Percentiles rank a stretch among this genome's conserved stretches.
These are phyloP conservation scores for Parastagonospora nodorum DNA, from an alignment of 2,329 filamentous ascomycete genomes.

Conservation along the genomic window DNA sequence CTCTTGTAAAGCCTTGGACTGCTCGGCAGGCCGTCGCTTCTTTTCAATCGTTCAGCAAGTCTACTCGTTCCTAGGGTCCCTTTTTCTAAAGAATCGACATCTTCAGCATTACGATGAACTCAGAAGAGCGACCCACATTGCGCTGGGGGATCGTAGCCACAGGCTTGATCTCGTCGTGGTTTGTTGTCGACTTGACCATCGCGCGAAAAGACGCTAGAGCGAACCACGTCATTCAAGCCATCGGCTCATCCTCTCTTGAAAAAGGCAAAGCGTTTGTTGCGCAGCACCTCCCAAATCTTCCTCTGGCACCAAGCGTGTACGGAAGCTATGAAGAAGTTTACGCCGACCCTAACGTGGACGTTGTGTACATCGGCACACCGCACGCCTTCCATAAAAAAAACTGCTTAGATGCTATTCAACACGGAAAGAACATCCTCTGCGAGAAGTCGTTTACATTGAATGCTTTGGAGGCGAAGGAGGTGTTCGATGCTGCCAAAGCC, in stretches of 20 bases:
- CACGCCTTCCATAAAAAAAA: slow-evolving; percentile 91
- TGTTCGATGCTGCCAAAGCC: slow-evolving; percentile 70
- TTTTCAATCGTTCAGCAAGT: no score
- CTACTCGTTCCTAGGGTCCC: no score
- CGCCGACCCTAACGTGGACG: slow-evolving; percentile 73
- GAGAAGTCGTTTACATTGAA: slow-evolving; percentile 87
- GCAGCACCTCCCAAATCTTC: slow-evolving; percentile 4
- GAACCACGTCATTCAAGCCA: slow-evolving; percentile 17
- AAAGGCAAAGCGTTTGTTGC: slow-evolving; percentile 16
- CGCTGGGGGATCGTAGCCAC: slow-evolving; percentile 11
- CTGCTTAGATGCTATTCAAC: slow-evolving; percentile 74
- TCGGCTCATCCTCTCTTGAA: slow-evolving; percentile 18
- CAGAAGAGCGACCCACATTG: neutral
- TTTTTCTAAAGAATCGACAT: no score
- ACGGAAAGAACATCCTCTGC: slow-evolving; percentile 82
- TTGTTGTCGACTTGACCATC: slow-evolving; percentile 11
- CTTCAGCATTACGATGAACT: neutral
- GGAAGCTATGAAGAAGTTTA: slow-evolving; percentile 79
- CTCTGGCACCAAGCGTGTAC: slow-evolving; percentile 62
- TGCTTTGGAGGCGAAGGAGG: slow-evolving; percentile 70
- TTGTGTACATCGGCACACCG: slow-evolving; percentile 83
- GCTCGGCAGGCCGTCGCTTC: no score
- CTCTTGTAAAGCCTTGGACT: no score
- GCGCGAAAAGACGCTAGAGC: slow-evolving; percentile 10
- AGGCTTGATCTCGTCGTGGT: slow-evolving; percentile 1